Evolutionary conservation across 1,284 basidiomycete species (phyloP).

Genomic region (Waitea zeae): DNA sequence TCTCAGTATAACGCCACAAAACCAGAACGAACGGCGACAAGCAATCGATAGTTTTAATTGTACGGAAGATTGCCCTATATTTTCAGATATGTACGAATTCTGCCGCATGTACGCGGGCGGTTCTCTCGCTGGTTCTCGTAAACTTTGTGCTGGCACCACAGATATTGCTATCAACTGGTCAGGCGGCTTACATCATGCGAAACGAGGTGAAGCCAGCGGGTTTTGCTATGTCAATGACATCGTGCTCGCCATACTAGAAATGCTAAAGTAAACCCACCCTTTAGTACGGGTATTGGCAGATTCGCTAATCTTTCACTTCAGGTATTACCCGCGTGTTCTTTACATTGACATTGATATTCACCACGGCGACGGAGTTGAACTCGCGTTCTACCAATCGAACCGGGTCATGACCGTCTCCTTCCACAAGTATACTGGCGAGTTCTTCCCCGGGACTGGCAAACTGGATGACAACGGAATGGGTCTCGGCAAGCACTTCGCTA

Average conservation of each 20-base stretch:
- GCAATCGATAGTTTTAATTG: conserved; percentile 77
- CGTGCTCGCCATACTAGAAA: conserved; percentile 83
- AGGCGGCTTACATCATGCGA: conserved; percentile 89
- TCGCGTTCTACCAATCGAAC: conserved; percentile 96
- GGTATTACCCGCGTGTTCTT: conserved; percentile 79
- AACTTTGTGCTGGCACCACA: conserved; percentile 70
- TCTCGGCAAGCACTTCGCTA: conserved; percentile 85
- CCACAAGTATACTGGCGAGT: conserved; percentile 97
- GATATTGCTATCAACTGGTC: conserved; percentile 99
- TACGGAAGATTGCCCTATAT: conserved; percentile 89
- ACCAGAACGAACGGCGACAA: conserved; percentile 54
- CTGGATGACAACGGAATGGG: conserved; percentile 80
- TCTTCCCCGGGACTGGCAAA: conserved; percentile 94
- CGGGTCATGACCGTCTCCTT: conserved; percentile 98
- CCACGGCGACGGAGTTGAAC: conserved; percentile 92
- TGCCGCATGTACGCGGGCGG: conserved; percentile 86
- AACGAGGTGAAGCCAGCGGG: conserved; percentile 89
- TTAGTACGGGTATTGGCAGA: background rate
- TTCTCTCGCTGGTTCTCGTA: conserved; percentile 79
- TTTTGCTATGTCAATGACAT: conserved; percentile 97
- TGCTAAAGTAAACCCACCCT: conserved; percentile 47
- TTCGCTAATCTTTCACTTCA: conserved; percentile 14
- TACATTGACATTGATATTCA: conserved; percentile 98
- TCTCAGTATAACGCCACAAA: conserved; percentile 65
- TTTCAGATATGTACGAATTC: conserved; percentile 85